Evolutionary conservation across 805 yeast species (phyloP).

Genomic region (Kuraishia capsulata): DNA sequence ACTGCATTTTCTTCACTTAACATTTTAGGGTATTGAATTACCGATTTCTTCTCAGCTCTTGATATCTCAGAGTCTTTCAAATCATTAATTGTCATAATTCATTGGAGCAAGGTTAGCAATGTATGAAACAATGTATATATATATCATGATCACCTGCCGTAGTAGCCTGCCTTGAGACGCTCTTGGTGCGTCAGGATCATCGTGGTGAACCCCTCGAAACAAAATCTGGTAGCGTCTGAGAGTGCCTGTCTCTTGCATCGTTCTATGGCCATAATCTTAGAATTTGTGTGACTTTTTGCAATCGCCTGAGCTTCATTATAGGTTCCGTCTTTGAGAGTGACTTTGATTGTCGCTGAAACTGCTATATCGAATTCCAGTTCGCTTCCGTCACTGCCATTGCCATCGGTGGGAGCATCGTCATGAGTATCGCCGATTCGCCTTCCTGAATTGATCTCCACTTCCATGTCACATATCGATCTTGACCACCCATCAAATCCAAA

Average conservation of each 20-base stretch:
- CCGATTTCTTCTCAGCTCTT: no score
- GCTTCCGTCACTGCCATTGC: constrained; percentile 8
- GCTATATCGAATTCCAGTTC: constrained; percentile 12
- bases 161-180: constrained; percentile 3
- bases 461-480: constrained; percentile 21
- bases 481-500: constrained; percentile 49
- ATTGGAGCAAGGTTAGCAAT: no score
- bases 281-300: constrained; percentile 24
- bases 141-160: neutral
- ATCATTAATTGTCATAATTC: neutral
- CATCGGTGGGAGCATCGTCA: no score
- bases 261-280: constrained; percentile 23
- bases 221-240: constrained; percentile 33
- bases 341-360: constrained; percentile 21
- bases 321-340: constrained; percentile 36
- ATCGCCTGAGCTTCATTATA: constrained; percentile 25
- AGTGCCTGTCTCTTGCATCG: constrained; percentile 39
- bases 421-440: no score
- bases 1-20: constrained; percentile 50
- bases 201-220: constrained; percentile 26
- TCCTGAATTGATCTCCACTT: constrained; percentile 7
- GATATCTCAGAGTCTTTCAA: neutral
- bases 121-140: neutral
- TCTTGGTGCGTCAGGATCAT: constrained; percentile 19
- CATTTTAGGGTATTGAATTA: constrained; percentile 53